Evolutionary conservation across 495 filamentous ascomycete genomes (phyloP), one percentile per base, ranked within the genome.

Genomic region (Aspergillus nanangensis): DNA sequence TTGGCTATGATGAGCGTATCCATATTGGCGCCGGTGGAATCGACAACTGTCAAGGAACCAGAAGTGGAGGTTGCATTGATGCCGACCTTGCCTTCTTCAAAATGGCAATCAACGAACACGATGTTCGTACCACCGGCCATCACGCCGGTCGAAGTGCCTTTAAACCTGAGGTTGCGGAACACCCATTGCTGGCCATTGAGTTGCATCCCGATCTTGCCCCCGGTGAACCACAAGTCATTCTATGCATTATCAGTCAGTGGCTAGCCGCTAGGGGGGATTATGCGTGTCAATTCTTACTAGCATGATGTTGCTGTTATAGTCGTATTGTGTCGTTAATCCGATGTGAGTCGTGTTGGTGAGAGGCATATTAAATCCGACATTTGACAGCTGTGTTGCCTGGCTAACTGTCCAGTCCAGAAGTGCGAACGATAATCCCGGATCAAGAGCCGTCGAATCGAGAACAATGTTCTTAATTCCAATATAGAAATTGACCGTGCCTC

Each of bases 121-220:
- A 62, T 49, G 39, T 63, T 48, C 1, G 52, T 57, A 0, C 53
- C 60, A 8, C 56, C 57, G 37, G 76, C 76, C 24, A 74, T 62
- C 27, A 82, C 79, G 3, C 71, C 80, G 11, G 76, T 70, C 13
- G 76, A 72, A 45, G 75, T 79, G 3, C 53, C 57, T 4, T 33
- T 53, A 53, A 88, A 86, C 10, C 63, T 76, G 10, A 88, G 23
- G 54, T 83, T 82, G 25, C 80, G 69, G 69, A 83, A 81, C 1
- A 83, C 86, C 51, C 81, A 89, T 61, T 88, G 85, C 59, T 88
- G 85, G 48, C 85, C 85, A 20, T 78, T 81, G 45, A 87, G 59
- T 31, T 70, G 70, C 39, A 78, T 69, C 24, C 79, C 84, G 22
- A 75, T 64, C 1, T 62, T 60, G 7, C 86, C 86, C 25, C 86